Evolutionary conservation across 164 flowering plant genomes (phyloP).

Genomic region (Litsea cubeba): DNA sequence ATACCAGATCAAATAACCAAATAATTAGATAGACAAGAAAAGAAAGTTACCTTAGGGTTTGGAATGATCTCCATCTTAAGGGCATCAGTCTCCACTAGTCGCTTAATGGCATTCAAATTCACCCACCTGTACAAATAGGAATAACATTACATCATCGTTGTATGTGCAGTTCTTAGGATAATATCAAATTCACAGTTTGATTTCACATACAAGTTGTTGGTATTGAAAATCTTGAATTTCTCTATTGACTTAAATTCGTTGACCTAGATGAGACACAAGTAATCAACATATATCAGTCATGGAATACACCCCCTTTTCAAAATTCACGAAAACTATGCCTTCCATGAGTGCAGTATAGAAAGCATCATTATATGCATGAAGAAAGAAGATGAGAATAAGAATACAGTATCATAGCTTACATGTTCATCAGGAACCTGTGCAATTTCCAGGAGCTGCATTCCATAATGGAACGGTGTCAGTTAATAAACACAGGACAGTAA

Average conservation of each 20-base stretch:
- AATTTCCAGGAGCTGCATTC: constrained; percentile 83
- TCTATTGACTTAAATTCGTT: constrained; percentile 86
- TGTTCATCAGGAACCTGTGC: constrained; percentile 86
- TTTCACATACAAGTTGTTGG: constrained; percentile 74
- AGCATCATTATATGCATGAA: not conserved
- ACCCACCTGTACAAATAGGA: constrained; percentile 69
- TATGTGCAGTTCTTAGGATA: not conserved
- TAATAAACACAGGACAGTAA: not conserved
- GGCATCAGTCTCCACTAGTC: constrained; percentile 89
- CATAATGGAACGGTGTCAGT: constrained; percentile 4
- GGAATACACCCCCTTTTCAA: not conserved
- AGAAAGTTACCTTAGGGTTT: constrained; percentile 69
- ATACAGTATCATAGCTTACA: constrained; percentile 36
- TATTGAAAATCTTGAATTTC: constrained; percentile 96
- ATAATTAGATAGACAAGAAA: not conserved
- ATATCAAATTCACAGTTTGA: not conserved
- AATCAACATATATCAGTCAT: constrained; percentile 4
- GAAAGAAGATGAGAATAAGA: not conserved
- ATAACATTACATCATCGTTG: constrained; percentile 8
- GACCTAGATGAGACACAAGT: constrained; percentile 43
- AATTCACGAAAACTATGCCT: not conserved
- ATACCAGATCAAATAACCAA: too few species aligned
- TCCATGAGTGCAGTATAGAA: not conserved
- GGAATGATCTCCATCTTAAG: constrained; percentile 98
- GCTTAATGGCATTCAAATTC: constrained; percentile 84